Evolutionary conservation across 2,329 filamentous ascomycete species (phyloP), one percentile per base, ranked within the genome.

Genomic region (Sporothrix dimorphospora): DNA sequence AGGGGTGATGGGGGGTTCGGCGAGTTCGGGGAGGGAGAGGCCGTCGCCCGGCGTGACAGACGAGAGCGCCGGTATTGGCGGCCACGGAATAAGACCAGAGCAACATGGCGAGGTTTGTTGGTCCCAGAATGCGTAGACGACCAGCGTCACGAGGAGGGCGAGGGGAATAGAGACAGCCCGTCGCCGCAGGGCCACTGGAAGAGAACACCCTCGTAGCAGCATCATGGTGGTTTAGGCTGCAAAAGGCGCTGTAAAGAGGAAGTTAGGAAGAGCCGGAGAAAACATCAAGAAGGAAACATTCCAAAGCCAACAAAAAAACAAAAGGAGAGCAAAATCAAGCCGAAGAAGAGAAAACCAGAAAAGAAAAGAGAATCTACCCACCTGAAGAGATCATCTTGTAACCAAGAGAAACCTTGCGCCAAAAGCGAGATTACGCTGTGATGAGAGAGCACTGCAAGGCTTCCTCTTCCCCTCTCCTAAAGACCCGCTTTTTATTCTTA

Each of bases 101-200:
- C 38, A 57, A 45, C 66, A 69, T 38, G 42, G 55, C 6, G 45
- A 16, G 1, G 12, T 19, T 5, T 67, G 14, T 4, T 19, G 51
- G 40, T 27, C 16, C 49, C 49, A 59, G n/a, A 57, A 55, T 27
- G 24, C 14, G 63, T 71, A 71, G 49, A 71, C 49, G 21, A 8
- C n/a, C 45, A 71, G n/a, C 12, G 51, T 49, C 30, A 59, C 1
- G 38, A 67, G 21, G 16, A 55, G 34, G 11, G 61, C 49, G 24
- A 68, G 61, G 70, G 70, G 45, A 12, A 34, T 21, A 24, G 49
- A 67, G 21, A 24, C 61, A 1, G 14, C 24, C 9, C 70, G 70
- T n/a, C 70, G 70, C 11, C 49, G 69, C 4, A 63, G 45, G 55
- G 55, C 27, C 45, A 40, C 27, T 40, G 24, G 34, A 45, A 55